Evolutionary conservation across 2,329 filamentous ascomycete genomes (phyloP).

Genomic region (Fusarium praegraminearum): DNA sequence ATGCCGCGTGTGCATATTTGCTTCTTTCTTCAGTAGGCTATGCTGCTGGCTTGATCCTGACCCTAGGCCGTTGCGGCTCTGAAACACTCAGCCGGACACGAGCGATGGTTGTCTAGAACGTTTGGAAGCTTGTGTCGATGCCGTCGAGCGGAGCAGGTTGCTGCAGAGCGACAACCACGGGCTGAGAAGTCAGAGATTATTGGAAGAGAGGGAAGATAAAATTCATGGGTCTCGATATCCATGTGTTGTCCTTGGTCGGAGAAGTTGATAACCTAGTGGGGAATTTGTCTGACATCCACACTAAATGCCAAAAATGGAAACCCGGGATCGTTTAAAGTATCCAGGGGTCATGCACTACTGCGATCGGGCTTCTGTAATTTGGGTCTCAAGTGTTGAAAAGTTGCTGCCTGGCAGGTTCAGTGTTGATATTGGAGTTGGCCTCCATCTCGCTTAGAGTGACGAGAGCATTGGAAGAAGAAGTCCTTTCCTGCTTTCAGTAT

Average conservation of each 20-base stretch:
- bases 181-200: conserved; percentile 19
- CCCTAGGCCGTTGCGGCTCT: conserved; percentile 14
- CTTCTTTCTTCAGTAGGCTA: background rate
- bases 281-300: conserved; percentile 28
- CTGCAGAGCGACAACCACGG: conserved; percentile 6
- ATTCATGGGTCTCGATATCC: conserved; percentile 18
- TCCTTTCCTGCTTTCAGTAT: conserved; percentile 6
- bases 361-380: conserved; percentile 13
- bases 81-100: conserved; percentile 31
- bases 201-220: conserved; percentile 20
- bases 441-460: background rate
- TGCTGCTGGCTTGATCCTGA: background rate
- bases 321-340: conserved; percentile 17
- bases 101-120: conserved; percentile 38
- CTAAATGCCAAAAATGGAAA: conserved; percentile 30
- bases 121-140: conserved; percentile 25
- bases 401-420: conserved; percentile 20
- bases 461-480: background rate
- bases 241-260: conserved; percentile 11
- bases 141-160: conserved; percentile 9
- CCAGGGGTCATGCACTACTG: conserved; percentile 17
- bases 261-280: conserved; percentile 26
- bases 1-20: conserved; percentile 12
- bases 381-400: conserved; percentile 9
- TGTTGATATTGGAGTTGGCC: background rate